Conservation (phyloP, 768 basidiomycete genomes). For the Suillus discolor region DNA sequence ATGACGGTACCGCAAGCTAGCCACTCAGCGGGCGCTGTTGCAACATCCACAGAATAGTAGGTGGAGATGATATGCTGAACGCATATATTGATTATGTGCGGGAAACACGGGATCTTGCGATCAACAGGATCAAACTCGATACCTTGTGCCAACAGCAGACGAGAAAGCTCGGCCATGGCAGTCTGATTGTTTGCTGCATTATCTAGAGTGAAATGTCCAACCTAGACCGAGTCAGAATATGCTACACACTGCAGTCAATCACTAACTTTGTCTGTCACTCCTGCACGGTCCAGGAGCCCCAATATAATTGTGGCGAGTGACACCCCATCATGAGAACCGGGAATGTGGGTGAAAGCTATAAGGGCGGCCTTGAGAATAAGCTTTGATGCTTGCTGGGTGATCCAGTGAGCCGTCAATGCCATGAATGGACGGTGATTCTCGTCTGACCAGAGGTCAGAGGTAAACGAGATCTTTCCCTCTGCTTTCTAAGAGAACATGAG, state of each 20-base stretch:
- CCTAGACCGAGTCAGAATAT: slow-evolving; percentile 17
- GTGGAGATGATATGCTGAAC: background rate
- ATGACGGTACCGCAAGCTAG: too few relatives aligned
- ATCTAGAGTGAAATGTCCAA: slow-evolving; percentile 12
- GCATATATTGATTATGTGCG: slow-evolving; percentile 21
- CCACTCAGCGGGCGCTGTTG: too few relatives aligned
- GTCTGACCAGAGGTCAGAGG: slow-evolving; percentile 39
- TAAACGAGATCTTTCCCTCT: slow-evolving; percentile 22
- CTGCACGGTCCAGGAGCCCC: background rate
- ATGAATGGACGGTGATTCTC: slow-evolving; percentile 27
- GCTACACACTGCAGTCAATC: background rate
- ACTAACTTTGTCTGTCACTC: slow-evolving; percentile 1
- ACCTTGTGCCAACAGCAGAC: background rate
- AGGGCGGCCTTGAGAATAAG: slow-evolving; percentile 7
- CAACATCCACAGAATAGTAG: too few relatives aligned
- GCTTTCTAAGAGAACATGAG: background rate
- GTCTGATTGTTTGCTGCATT: slow-evolving; percentile 22
- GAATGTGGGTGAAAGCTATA: slow-evolving; percentile 17
- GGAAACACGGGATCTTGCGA: slow-evolving; percentile 18
- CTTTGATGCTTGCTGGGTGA: background rate
- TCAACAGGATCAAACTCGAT: slow-evolving; percentile 14
- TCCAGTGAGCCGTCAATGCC: slow-evolving; percentile 37
- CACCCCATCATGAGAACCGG: slow-evolving; percentile 15
- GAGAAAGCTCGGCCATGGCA: slow-evolving; percentile 5
- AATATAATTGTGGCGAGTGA: too few relatives aligned